A percentile compares a stretch with the other conserved stretches of the same genome.
phyloP scores from a whole-genome alignment of 768 basidiomycete species.

The Coprinopsis cinerea region DNA sequence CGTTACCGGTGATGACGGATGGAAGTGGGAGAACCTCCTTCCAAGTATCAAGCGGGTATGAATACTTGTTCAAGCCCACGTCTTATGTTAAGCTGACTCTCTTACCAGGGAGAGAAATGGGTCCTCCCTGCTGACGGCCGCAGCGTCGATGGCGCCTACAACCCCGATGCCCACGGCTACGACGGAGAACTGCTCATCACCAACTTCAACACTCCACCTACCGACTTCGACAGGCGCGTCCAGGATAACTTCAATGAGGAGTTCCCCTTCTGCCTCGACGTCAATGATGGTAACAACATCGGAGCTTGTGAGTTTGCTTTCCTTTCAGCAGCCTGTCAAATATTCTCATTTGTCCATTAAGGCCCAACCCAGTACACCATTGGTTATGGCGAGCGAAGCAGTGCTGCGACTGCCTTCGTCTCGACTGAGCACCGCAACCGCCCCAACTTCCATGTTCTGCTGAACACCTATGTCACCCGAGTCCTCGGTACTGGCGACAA shows the following conservation, averaged over 20 bases:
- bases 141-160: slow-evolving; percentile 29
- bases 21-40: slow-evolving; percentile 29
- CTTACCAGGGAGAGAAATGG: slow-evolving; percentile 30
- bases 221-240: slow-evolving; percentile 23
- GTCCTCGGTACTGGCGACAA: slow-evolving; percentile 16
- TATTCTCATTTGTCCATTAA: background rate
- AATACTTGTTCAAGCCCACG: background rate
- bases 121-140: slow-evolving; percentile 30
- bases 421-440: slow-evolving; percentile 17
- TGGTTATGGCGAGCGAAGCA: slow-evolving; percentile 23
- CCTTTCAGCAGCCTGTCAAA: no score
- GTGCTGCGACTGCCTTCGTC: slow-evolving; percentile 26
- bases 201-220: slow-evolving; percentile 23
- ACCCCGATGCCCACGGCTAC: slow-evolving; percentile 30
- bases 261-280: slow-evolving; percentile 21
- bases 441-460: slow-evolving; percentile 26
- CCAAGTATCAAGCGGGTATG: slow-evolving; percentile 21
- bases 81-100: background rate
- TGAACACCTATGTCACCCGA: slow-evolving; percentile 24
- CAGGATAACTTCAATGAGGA: slow-evolving; percentile 24
- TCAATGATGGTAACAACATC: slow-evolving; percentile 24
- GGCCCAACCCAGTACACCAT: slow-evolving; percentile 20
- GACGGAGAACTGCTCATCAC: slow-evolving; percentile 26
- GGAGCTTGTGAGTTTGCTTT: slow-evolving; percentile 20
- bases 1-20: slow-evolving; percentile 39